Conservation (phyloP, 2,329 filamentous ascomycete genomes). For the Sporothrix protearum region DNA sequence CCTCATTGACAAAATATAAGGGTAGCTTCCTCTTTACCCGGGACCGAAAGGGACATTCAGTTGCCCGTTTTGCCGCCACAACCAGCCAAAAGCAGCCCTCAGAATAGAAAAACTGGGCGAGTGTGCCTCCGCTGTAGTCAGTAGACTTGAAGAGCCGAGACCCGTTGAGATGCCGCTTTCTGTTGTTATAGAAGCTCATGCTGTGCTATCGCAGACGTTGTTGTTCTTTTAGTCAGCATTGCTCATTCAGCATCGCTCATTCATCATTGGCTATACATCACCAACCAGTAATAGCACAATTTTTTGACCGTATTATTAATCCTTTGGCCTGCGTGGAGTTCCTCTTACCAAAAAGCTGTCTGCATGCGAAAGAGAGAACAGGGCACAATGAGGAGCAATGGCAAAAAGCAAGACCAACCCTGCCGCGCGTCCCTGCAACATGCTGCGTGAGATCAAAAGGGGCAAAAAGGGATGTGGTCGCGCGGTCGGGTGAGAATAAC, state of each 20-base stretch:
- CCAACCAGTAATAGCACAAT: background rate
- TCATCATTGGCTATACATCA: background rate
- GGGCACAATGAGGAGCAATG: background rate
- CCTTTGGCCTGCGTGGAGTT: background rate
- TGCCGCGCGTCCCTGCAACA: slow-evolving; percentile 18
- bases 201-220: background rate
- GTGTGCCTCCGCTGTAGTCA: background rate
- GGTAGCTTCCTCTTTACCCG: slow-evolving; percentile 6
- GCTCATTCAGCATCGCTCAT: too few relatives aligned
- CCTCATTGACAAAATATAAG: background rate
- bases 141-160: background rate
- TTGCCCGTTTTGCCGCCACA: background rate
- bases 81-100: background rate
- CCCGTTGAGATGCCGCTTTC: background rate
- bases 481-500: background rate
- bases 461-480: background rate
- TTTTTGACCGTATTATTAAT: background rate
- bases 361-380: too few relatives aligned
- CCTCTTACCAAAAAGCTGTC: background rate
- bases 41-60: slow-evolving; percentile 10
- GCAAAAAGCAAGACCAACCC: background rate
- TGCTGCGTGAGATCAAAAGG: background rate
- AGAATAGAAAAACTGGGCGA: background rate
- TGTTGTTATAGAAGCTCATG: background rate
- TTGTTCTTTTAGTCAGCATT: too few relatives aligned